Evolutionary conservation across 179 eudicot species (phyloP).

Genomic region (Beta corolliflora): DNA sequence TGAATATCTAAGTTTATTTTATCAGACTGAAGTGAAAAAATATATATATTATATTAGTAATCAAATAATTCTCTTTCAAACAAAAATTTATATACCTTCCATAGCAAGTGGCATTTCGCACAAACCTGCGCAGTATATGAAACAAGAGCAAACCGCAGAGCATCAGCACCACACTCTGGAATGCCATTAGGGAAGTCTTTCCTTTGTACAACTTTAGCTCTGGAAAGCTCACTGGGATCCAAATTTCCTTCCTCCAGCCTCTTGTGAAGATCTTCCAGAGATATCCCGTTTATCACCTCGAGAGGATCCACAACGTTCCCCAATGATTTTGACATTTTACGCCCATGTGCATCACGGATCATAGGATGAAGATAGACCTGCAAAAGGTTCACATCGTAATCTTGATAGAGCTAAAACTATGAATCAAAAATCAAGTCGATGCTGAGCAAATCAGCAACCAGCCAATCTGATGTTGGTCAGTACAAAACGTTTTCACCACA

Average conservation of each 20-base stretch:
- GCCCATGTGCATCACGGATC: conserved; percentile 98
- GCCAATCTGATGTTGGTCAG: background rate
- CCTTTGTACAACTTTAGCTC: conserved; percentile 82
- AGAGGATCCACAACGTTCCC: conserved; percentile 96
- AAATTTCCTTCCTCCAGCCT: conserved; percentile 89
- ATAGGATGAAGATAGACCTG: conserved; percentile 98
- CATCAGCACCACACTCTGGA: conserved; percentile 98
- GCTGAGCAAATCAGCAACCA: background rate
- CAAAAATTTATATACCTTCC: background rate
- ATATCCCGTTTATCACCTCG: conserved; percentile 84
- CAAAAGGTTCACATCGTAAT: conserved; percentile 1
- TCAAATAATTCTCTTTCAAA: background rate
- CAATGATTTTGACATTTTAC: conserved; percentile 95
- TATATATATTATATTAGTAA: conserved; percentile 9
- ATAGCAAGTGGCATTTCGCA: background rate
- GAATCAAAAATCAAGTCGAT: background rate
- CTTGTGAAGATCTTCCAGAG: conserved; percentile 82
- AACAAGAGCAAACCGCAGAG: conserved; percentile 94
- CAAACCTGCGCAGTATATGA: conserved; percentile 94
- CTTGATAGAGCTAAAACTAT: background rate
- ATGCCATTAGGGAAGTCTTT: conserved; percentile 92
- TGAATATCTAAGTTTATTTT: conserved; percentile 91
- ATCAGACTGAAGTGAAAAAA: conserved; percentile 62
- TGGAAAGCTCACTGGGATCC: conserved; percentile 63
- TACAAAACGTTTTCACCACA: background rate